A percentile compares a stretch with the other conserved stretches of the same genome.
Evolutionary conservation across 1,284 basidiomycete genomes (phyloP).

Genomic region (Fomitopsis betulina): DNA sequence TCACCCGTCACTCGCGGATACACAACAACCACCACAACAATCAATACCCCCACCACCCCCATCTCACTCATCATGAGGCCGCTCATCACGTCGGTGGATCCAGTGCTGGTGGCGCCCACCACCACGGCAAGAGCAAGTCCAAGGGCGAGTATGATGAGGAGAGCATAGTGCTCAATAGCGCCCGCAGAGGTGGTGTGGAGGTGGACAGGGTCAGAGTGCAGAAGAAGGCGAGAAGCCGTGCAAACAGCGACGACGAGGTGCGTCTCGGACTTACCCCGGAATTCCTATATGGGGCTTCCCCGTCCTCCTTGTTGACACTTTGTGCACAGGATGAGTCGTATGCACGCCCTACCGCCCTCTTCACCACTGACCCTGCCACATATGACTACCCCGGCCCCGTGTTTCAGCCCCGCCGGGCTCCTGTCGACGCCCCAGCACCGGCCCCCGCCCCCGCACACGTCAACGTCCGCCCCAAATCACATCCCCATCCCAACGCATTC

Average conservation of each 20-base stretch:
- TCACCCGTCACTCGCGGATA: slow-evolving; percentile 94
- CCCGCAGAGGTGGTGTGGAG: slow-evolving; percentile 14
- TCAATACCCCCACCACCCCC: slow-evolving; percentile 23
- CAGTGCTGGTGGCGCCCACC: slow-evolving; percentile 11
- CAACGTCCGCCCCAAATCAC: slow-evolving; percentile 16
- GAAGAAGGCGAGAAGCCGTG: slow-evolving; percentile 74
- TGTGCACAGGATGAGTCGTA: slow-evolving; percentile 53
- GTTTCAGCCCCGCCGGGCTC: slow-evolving; percentile 19
- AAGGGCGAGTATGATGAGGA: slow-evolving; percentile 35
- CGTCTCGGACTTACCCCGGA: slow-evolving; percentile 18
- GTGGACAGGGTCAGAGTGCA: slow-evolving; percentile 29
- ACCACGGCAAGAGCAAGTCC: slow-evolving; percentile 29
- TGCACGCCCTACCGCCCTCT: slow-evolving; percentile 59
- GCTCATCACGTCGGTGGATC: slow-evolving; percentile 16
- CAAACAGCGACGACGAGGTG: slow-evolving; percentile 79
- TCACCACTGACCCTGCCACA: slow-evolving; percentile 42
- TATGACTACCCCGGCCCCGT: slow-evolving; percentile 21
- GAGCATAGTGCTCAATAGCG: slow-evolving; percentile 18
- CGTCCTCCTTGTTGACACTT: slow-evolving; percentile 1
- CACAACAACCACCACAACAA: slow-evolving; percentile 61
- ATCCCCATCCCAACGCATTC: slow-evolving; percentile 47
- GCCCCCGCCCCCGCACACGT: neutral
- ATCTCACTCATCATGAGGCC: slow-evolving; percentile 9
- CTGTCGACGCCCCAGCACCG: neutral
- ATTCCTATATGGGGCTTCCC: neutral